Conservation (phyloP, 148 eudicot species). For the Chenopodium suecicum region DNA sequence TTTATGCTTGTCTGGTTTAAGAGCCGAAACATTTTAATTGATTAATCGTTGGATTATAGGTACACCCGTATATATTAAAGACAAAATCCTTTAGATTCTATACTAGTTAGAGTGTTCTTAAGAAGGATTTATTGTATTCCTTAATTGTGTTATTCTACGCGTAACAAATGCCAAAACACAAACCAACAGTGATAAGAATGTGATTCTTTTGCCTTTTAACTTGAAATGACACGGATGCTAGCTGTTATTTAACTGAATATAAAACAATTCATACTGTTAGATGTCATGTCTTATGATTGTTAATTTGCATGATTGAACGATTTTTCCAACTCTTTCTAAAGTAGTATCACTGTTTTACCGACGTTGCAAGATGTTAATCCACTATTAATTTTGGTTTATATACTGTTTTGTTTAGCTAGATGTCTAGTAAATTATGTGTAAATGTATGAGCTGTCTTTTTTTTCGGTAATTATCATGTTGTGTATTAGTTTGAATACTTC, state of each 20-base stretch:
- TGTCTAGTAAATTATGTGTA: neutral
- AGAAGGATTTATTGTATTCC: neutral
- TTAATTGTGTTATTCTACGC: neutral
- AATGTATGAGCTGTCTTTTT: neutral
- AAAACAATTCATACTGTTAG: neutral
- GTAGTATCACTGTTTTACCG: neutral
- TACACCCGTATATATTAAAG: too few species aligned
- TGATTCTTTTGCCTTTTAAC: neutral
- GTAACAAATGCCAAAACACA: constrained; percentile 12
- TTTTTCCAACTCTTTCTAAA: neutral
- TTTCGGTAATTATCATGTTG: too few species aligned
- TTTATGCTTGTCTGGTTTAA: too few species aligned
- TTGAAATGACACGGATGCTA: constrained; percentile 16
- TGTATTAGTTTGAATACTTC: too few species aligned
- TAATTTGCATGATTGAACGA: neutral
- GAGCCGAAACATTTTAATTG: too few species aligned
- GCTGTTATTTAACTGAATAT: constrained; percentile 24
- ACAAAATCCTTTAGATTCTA: too few species aligned
- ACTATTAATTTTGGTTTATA: too few species aligned
- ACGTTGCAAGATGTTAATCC: neutral
- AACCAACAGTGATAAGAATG: constrained; percentile 14
- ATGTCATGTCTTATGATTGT: constrained; percentile 12
- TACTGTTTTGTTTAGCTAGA: neutral
- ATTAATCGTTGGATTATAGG: too few species aligned
- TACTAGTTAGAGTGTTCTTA: too few species aligned